Base-by-base conservation (phyloP, 192 early-diverging fungal species). In the Phlyctochytrium bullatum region DNA sequence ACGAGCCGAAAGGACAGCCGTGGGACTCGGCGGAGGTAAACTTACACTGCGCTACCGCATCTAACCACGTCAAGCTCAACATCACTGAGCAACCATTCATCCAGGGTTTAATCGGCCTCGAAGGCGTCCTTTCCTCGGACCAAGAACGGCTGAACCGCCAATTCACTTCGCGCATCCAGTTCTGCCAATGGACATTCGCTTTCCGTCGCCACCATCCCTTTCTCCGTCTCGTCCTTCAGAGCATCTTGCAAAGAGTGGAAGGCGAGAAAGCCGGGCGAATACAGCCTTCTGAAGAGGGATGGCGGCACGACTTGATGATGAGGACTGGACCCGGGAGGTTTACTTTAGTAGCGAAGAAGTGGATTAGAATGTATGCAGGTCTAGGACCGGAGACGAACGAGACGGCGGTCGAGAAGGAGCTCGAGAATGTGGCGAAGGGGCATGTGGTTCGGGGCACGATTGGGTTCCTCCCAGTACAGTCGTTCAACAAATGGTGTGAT, bases 131-230 rank as follows among this genome's bases (percentile, higher is more conserved):
- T 47, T 47, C 40, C 40, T 47, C 40, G 6, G 40, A 47, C 10
- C 40, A 14, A 6, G 40, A 6, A 14, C 40, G 40, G 40, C 6
- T 47, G 40, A 6, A 47, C 10, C 6, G 6, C 10, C 20, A 47
- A 14, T 20, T 47, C 10, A 20, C 40, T 20, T 20, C 10, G 6
- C 40, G 40, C 40, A 20, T 47, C 20, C 40, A 47, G 40, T 47
- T 47, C 40, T 47, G 40, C 40, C 40, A 47, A 47, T 47, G 40
- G 40, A 47, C 40, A 20, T 47, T 47, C 20, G 40, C 40, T 47
- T 47, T 47, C 40, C 40, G 40, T 6, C 40, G 10, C 6, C 40
- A 20, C 6, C 40, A 47, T 47, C 40, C 40, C 20, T 47, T 47
- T 20, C 40, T 47, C 40, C 40, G 40, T 14, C 40, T 6, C 6